Evolutionary conservation across 768 basidiomycete species (phyloP).

Genomic region (Zangia roseola): DNA sequence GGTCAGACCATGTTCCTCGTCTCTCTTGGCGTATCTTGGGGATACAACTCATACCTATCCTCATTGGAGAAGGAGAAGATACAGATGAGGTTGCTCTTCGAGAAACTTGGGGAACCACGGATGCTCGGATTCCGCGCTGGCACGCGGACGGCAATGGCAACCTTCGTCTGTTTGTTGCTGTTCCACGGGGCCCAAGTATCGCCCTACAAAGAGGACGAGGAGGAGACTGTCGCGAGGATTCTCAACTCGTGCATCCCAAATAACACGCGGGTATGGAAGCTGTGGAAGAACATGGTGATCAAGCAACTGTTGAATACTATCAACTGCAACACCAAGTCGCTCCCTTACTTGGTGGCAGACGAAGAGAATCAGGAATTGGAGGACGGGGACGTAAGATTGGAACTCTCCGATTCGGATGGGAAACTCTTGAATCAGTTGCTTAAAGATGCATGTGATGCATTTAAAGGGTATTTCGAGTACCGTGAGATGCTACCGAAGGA

Average conservation of each 20-base stretch:
- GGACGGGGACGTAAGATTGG: background rate
- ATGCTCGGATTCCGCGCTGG: slow-evolving; percentile 16
- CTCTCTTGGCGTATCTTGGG: slow-evolving; percentile 34
- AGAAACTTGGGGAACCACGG: slow-evolving; percentile 5
- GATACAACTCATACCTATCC: slow-evolving; percentile 33
- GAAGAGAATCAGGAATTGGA: too few species aligned
- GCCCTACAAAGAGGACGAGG: background rate
- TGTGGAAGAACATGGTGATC: slow-evolving; percentile 23
- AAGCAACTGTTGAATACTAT: slow-evolving; percentile 12
- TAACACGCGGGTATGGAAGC: slow-evolving; percentile 22
- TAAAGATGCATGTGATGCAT: slow-evolving; percentile 18
- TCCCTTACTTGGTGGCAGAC: slow-evolving; percentile 1
- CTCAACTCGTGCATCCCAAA: slow-evolving; percentile 20
- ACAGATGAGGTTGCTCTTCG: slow-evolving; percentile 16
- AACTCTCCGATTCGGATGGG: background rate
- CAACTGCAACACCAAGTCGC: background rate
- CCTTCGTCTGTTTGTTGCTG: slow-evolving; percentile 25
- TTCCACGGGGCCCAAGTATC: slow-evolving; percentile 11
- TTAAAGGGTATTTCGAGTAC: slow-evolving; percentile 7
- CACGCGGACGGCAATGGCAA: slow-evolving; percentile 21
- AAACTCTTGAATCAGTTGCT: slow-evolving; percentile 10
- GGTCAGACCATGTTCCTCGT: slow-evolving; percentile 35
- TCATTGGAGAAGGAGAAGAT: slow-evolving; percentile 35
- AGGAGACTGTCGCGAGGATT: slow-evolving; percentile 1
- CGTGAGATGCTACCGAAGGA: background rate